Evolutionary conservation across 1,284 basidiomycete species (phyloP).

Genomic region (Tilletia horrida): DNA sequence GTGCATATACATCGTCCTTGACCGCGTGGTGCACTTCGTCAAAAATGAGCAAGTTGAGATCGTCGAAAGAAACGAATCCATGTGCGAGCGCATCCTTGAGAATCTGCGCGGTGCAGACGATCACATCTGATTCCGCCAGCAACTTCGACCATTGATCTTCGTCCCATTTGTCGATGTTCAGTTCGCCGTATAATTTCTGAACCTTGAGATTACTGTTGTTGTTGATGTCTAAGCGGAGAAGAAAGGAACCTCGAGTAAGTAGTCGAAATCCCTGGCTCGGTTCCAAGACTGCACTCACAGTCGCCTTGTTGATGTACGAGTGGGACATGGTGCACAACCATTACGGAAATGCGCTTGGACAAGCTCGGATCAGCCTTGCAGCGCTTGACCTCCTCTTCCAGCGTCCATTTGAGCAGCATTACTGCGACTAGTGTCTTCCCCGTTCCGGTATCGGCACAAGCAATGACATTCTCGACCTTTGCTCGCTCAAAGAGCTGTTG

Average conservation of each 20-base stretch:
- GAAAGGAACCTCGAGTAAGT: not conserved
- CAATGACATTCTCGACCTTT: conserved; percentile 31
- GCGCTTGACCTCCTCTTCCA: conserved; percentile 4
- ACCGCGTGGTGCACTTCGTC: conserved; percentile 42
- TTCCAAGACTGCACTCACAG: not conserved
- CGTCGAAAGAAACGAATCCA: conserved; percentile 33
- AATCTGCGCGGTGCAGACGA: conserved; percentile 41
- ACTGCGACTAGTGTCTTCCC: conserved; percentile 47
- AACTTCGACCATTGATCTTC: conserved; percentile 24
- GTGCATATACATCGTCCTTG: conserved; percentile 7
- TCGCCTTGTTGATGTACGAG: conserved; percentile 42
- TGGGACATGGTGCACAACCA: conserved; percentile 39
- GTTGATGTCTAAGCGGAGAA: conserved; percentile 27
- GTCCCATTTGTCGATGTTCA: conserved; percentile 26
- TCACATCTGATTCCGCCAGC: conserved; percentile 25
- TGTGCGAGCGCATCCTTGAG: conserved; percentile 38
- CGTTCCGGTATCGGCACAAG: conserved; percentile 39
- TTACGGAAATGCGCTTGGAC: conserved; percentile 22
- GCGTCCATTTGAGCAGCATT: conserved; percentile 33
- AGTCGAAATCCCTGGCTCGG: not conserved
- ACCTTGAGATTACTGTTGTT: conserved; percentile 31
- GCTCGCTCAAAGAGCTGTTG: conserved; percentile 12
- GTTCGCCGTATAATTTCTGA: conserved; percentile 18
- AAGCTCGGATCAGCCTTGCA: not conserved
- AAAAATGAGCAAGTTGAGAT: conserved; percentile 38